Conservation (phyloP, 192 early-diverging fungal species). For the Coemansia sp. region DNA sequence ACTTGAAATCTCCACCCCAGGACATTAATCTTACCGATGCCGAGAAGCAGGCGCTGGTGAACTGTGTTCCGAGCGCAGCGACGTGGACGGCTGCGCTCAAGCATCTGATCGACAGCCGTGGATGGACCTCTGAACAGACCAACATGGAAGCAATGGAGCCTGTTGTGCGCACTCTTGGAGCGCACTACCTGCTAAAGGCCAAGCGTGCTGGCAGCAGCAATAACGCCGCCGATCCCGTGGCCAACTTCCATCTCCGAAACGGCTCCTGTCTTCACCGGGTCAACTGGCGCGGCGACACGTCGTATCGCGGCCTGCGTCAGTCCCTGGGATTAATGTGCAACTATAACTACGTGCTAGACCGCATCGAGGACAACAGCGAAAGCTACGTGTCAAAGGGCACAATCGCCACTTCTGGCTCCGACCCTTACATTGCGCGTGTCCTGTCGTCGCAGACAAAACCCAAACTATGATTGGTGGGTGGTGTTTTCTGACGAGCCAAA, state of each 20-base stretch:
- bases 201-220: constrained; percentile 46
- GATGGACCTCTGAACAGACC: constrained; percentile 40
- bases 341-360: constrained; percentile 78
- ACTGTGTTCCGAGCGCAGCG: constrained; percentile 16
- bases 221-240: constrained; percentile 83
- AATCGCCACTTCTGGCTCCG: constrained; percentile 56
- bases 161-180: constrained; percentile 34
- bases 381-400: constrained; percentile 64
- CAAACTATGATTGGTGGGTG: constrained; percentile 10
- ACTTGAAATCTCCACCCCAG: constrained; percentile 16
- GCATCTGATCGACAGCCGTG: constrained; percentile 36
- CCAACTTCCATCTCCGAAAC: constrained; percentile 94
- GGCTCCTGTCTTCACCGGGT: constrained; percentile 85
- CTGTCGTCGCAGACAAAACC: background rate
- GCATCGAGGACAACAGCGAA: constrained; percentile 82
- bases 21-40: constrained; percentile 10
- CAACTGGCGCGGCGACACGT: constrained; percentile 87
- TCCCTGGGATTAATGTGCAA: constrained; percentile 95
- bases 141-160: constrained; percentile 47
- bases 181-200: constrained; percentile 39
- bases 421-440: constrained; percentile 29
- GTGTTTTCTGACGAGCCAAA: no score
- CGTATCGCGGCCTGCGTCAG: constrained; percentile 76
- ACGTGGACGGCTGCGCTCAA: constrained; percentile 50
- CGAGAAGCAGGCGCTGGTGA: constrained; percentile 11